phyloP scores from a whole-genome alignment of 2,329 filamentous ascomycete genomes.

The Fonsecaea monophora region DNA sequence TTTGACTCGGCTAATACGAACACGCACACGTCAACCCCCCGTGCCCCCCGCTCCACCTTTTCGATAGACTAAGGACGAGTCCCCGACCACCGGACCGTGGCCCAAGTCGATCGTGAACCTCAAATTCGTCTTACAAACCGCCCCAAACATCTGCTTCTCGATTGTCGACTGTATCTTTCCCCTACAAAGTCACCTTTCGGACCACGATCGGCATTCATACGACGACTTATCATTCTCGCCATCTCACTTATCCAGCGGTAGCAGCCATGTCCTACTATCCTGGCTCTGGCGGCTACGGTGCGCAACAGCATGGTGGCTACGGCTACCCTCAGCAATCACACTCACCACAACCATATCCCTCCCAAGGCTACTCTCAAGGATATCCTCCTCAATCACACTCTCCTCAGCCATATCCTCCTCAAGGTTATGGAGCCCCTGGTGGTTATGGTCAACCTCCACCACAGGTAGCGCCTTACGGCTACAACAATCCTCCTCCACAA shows the following conservation, averaged over 20 bases:
- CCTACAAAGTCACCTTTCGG: neutral
- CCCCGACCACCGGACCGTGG: constrained; percentile 8
- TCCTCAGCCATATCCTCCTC: constrained; percentile 43
- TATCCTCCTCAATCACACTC: constrained; percentile 43
- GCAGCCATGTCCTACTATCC: constrained; percentile 34
- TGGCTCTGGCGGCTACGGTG: constrained; percentile 28
- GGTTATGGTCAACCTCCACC: constrained; percentile 57
- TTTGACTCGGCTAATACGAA: constrained; percentile 9
- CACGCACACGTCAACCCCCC: constrained; percentile 1
- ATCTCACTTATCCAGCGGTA: constrained; percentile 14
- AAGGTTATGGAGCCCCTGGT: constrained; percentile 36
- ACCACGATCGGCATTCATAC: constrained; percentile 22
- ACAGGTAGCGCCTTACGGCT: constrained; percentile 39
- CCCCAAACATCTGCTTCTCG: neutral
- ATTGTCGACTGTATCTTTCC: neutral
- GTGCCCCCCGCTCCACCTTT: neutral
- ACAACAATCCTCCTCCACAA: constrained; percentile 43
- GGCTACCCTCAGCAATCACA: constrained; percentile 41
- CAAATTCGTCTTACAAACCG: constrained; percentile 16
- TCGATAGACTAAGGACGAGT: constrained; percentile 9
- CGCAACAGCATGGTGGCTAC: constrained; percentile 53
- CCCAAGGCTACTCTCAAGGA: constrained; percentile 33
- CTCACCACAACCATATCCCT: constrained; percentile 44
- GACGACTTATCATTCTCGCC: constrained; percentile 1
- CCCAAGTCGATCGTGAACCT: constrained; percentile 20